phyloP scores from a whole-genome alignment of 441 rosid genomes.

The Sinapis alba region DNA sequence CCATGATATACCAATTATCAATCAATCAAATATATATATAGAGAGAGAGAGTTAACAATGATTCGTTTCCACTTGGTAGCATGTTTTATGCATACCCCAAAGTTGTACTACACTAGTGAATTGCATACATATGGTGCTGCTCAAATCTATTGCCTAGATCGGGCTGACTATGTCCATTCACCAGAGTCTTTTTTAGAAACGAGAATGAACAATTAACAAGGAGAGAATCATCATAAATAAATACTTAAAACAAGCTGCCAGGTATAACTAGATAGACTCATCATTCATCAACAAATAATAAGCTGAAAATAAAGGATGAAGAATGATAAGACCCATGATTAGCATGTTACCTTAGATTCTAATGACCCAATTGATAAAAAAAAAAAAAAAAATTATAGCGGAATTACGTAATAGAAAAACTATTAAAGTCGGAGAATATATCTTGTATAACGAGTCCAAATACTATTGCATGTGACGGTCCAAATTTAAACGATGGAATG shows the following conservation, averaged over 20 bases:
- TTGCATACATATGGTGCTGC: conserved; percentile 10
- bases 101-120: conserved; percentile 14
- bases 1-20: conserved; percentile 39
- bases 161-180: conserved; percentile 6
- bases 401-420: conserved; percentile 16
- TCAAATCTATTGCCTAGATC: conserved; percentile 6
- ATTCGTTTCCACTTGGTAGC: conserved; percentile 36
- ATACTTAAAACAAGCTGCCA: background rate
- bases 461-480: conserved; percentile 39
- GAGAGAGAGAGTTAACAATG: background rate
- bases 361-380: conserved; percentile 25
- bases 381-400: conserved; percentile 13
- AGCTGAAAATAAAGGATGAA: conserved; percentile 9
- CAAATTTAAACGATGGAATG: conserved; percentile 27
- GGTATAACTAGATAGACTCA: background rate
- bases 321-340: conserved; percentile 42
- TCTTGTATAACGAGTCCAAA: conserved; percentile 28
- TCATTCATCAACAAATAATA: conserved; percentile 6
- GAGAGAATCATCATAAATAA: background rate
- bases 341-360: conserved; percentile 61
- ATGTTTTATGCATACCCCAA: conserved; percentile 38
- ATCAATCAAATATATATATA: conserved; percentile 25
- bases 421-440: conserved; percentile 33
- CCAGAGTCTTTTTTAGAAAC: background rate
- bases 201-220: background rate